phyloP scores from a whole-genome alignment of 768 basidiomycete genomes.

The Podaxis carcinomalis region DNA sequence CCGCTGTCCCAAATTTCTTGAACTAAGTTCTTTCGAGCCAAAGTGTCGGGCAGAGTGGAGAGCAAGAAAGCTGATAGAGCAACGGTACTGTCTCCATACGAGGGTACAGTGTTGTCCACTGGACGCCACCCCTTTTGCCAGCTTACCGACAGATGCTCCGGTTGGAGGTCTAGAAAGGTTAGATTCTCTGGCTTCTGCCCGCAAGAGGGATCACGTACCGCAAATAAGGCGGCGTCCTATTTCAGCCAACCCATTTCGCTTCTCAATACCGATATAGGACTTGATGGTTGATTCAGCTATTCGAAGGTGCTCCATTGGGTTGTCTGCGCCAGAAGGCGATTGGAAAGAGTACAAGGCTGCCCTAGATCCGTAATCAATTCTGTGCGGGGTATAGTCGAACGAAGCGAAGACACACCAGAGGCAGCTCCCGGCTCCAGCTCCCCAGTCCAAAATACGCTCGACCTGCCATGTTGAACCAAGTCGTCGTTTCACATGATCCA shows the following conservation, averaged over 20 bases:
- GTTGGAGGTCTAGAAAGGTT: neutral
- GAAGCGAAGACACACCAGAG: conserved; percentile 55
- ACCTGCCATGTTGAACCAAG: conserved; percentile 59
- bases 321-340: conserved; percentile 20
- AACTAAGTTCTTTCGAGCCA: conserved; percentile 62
- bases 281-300: conserved; percentile 48
- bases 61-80: conserved; percentile 87
- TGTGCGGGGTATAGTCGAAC: neutral
- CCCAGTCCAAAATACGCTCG: conserved; percentile 76
- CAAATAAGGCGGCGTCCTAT: conserved; percentile 64
- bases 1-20: conserved; percentile 92
- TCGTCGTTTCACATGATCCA: conserved; percentile 61
- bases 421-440: conserved; percentile 76
- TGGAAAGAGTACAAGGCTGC: conserved; percentile 67
- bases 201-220: conserved; percentile 32
- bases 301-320: conserved; percentile 27
- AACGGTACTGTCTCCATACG: conserved; percentile 47
- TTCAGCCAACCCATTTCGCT: conserved; percentile 60
- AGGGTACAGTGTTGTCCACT: conserved; percentile 34
- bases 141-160: conserved; percentile 37
- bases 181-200: neutral
- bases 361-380: conserved; percentile 37
- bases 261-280: conserved; percentile 75
- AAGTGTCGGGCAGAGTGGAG: conserved; percentile 59
- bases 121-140: conserved; percentile 60